Base-by-base conservation (phyloP, 2,329 filamentous ascomycete species). In the Trichoderma citrinoviride region DNA sequence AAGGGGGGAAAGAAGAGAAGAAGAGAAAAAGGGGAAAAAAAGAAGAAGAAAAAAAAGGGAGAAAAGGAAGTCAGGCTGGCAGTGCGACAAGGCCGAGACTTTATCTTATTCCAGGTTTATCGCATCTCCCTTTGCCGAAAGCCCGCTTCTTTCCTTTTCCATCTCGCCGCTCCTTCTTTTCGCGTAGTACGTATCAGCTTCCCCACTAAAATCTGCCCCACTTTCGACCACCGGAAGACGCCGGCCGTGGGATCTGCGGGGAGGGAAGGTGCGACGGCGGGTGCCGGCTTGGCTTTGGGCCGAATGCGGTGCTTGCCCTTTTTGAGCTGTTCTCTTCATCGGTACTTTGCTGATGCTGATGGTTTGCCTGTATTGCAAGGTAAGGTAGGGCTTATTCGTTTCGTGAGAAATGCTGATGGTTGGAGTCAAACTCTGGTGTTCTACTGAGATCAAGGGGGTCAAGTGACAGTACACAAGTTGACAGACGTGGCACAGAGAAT, bases 221-320 rank as follows among this genome's bases (percentile, higher is more conserved):
- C 3, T 12, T 12, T 14, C 33, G 7, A 33, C 10, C 37, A 27
- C 63, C 63, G 63, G 63, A 65, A 49, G 46, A 61, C 63, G 63
- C 63, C 63, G 63, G 47, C 3, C 25, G 27, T 60, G 46, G 63
- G 63, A 49, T 46, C 47, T 25, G 37, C 23, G 17, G 25, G 33
- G 55, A 56, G 63, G 63, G 61, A 47, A 61, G 23, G 37, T 17
- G 61, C 21, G 25, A 41, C 63, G 63, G 63, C 56, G 54, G 54
- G 47, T 49, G 63, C 63, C 63, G 63, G 56, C 56, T 60, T 47
- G 56, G 56, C 47, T n/a, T 49, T n/a, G n/a, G 33, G 33, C 58
- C 49, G 58, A 53, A 61, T 61, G 46, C 58, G 58, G 58, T 37
- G 33, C 7, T 37, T 33, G 29, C 29, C n/a, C n/a, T n/a, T n/a